Evolutionary conservation across 2,329 filamentous ascomycete genomes (phyloP).

Genomic region (Chrysoporthe puriensis): DNA sequence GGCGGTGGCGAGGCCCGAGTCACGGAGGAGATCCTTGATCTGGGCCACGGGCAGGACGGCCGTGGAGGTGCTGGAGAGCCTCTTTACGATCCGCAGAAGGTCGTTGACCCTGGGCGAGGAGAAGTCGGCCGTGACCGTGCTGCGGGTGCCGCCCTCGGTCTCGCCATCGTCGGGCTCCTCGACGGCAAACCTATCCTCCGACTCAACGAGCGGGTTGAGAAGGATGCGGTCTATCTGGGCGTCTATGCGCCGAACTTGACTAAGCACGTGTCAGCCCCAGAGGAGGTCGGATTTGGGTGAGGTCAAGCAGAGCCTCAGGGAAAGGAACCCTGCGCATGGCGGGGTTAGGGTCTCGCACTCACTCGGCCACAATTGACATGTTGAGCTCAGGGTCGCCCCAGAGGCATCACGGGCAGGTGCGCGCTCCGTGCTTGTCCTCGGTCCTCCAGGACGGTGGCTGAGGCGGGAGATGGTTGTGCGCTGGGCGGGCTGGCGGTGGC

Average conservation of each 20-base stretch:
- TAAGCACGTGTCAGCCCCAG: constrained; percentile 36
- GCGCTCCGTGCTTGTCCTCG: constrained; percentile 8
- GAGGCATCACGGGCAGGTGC: constrained; percentile 26
- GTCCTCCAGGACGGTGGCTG: constrained; percentile 11
- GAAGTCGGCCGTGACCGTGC: constrained; percentile 43
- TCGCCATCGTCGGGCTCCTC: constrained; percentile 33
- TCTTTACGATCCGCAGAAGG: constrained; percentile 69
- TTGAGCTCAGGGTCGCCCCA: constrained; percentile 25
- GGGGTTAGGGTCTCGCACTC: constrained; percentile 32
- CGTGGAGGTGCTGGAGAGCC: constrained; percentile 70
- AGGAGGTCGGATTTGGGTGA: not conserved
- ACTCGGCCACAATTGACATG: constrained; percentile 54
- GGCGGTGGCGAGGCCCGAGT: constrained; percentile 59
- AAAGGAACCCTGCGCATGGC: not conserved
- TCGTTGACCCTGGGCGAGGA: constrained; percentile 60
- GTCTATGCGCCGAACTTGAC: constrained; percentile 66
- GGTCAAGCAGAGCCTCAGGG: too few relatives aligned
- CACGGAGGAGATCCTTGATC: constrained; percentile 65
- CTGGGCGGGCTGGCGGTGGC: constrained; percentile 6
- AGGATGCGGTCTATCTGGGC: constrained; percentile 68
- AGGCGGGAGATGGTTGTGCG: constrained; percentile 5
- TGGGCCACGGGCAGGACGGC: constrained; percentile 62
- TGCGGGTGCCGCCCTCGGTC: constrained; percentile 34
- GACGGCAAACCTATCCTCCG: constrained; percentile 41
- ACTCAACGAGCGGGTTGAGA: constrained; percentile 48